phyloP scores from a whole-genome alignment of 2,329 filamentous ascomycete genomes.

The Hypoxylon sp. region DNA sequence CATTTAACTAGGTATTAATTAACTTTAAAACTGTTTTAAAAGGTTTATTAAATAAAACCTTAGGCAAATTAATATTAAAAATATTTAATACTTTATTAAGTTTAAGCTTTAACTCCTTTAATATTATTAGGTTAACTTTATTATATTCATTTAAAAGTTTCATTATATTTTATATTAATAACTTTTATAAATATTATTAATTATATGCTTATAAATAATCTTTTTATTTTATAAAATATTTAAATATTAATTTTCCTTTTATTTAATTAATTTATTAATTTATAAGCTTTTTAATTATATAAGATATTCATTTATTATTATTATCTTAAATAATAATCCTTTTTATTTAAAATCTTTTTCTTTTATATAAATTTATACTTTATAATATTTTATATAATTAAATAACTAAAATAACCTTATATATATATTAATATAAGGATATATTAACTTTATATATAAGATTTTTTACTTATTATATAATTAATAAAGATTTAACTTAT shows the following conservation, averaged over 20 bases:
- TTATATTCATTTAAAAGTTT: no score
- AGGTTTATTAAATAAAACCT: no score
- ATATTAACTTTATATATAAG: background rate
- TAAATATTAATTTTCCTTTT: background rate
- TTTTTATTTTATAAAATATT: slow-evolving; percentile 13
- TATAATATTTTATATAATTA: slow-evolving; percentile 3
- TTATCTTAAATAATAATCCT: background rate
- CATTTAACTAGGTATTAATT: no score
- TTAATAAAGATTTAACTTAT: background rate
- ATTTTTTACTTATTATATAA: background rate
- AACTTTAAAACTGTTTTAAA: no score
- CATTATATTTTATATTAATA: background rate
- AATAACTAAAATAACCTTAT: background rate
- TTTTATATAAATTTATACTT: background rate
- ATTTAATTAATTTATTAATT: background rate
- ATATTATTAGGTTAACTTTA: no score
- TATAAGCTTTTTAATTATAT: slow-evolving; percentile 1
- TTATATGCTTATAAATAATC: background rate
- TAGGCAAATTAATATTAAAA: no score
- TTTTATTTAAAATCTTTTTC: background rate
- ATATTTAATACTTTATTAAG: background rate
- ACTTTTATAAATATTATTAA: background rate
- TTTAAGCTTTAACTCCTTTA: no score
- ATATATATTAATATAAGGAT: background rate
- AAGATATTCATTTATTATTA: background rate